Conservation (phyloP, 768 basidiomycete genomes). For the Termitomyces sp. region DNA sequence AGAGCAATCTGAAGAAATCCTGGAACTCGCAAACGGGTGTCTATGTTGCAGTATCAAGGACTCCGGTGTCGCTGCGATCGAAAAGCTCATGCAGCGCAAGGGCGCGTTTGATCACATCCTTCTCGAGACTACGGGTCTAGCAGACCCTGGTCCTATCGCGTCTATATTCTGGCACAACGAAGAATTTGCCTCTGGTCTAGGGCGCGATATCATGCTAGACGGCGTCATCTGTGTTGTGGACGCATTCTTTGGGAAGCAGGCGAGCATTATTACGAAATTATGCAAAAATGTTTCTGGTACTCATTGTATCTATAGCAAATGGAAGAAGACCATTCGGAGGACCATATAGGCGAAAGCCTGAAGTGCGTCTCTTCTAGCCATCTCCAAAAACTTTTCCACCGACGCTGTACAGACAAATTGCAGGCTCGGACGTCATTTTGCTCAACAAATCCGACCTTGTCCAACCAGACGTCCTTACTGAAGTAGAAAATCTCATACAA, state of each 20-base stretch:
- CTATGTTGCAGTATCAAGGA: slow-evolving; percentile 99
- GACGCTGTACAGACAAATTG: slow-evolving; percentile 67
- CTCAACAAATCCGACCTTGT: slow-evolving; percentile 90
- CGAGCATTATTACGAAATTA: slow-evolving; percentile 7
- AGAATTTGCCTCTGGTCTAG: slow-evolving; percentile 65
- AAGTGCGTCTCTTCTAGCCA: slow-evolving; percentile 40
- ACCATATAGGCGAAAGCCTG: slow-evolving; percentile 69
- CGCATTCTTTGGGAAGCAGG: slow-evolving; percentile 68
- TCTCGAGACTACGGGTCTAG: slow-evolving; percentile 92
- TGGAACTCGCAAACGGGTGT: slow-evolving; percentile 94
- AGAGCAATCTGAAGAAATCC: slow-evolving; percentile 73
- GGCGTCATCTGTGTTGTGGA: slow-evolving; percentile 93
- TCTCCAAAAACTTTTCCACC: not conserved
- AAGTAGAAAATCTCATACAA: slow-evolving; percentile 60
- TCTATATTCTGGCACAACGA: slow-evolving; percentile 87
- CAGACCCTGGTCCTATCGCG: slow-evolving; percentile 92
- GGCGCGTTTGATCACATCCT: slow-evolving; percentile 94
- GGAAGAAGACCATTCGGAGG: slow-evolving; percentile 65
- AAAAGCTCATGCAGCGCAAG: slow-evolving; percentile 82
- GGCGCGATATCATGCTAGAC: slow-evolving; percentile 71
- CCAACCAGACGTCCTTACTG: slow-evolving; percentile 32
- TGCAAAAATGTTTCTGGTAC: not conserved
- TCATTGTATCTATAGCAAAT: slow-evolving; percentile 61
- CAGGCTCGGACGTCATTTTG: slow-evolving; percentile 85
- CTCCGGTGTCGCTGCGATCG: slow-evolving; percentile 87